Evolutionary conservation across 805 yeast species (phyloP).

Genomic region (Yarrowia deformans): DNA sequence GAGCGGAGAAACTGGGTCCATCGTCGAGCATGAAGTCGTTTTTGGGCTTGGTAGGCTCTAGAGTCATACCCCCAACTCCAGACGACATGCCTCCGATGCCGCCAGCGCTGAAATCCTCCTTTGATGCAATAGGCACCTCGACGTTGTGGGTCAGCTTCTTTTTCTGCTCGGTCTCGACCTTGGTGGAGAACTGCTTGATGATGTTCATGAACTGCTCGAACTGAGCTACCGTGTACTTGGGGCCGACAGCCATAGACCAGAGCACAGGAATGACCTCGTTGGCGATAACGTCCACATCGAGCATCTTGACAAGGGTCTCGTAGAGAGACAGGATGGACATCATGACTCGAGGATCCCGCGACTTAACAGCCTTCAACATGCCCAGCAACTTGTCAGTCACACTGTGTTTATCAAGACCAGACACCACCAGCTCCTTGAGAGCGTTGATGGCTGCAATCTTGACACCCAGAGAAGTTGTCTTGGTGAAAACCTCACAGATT

Average conservation of each 20-base stretch:
- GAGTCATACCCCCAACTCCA: not conserved
- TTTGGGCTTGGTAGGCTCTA: not conserved
- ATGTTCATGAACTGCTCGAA: slow-evolving; percentile 54
- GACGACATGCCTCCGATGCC: not conserved
- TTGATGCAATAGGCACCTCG: slow-evolving; percentile 9
- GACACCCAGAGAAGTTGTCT: slow-evolving; percentile 82
- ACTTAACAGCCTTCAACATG: slow-evolving; percentile 73
- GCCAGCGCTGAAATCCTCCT: not conserved
- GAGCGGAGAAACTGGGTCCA: not conserved
- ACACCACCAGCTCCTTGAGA: slow-evolving; percentile 55
- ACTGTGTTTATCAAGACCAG: slow-evolving; percentile 71
- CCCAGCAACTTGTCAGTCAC: slow-evolving; percentile 85
- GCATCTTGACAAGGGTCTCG: slow-evolving; percentile 49
- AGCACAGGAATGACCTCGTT: slow-evolving; percentile 62
- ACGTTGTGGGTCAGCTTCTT: slow-evolving; percentile 47
- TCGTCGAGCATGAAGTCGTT: slow-evolving; percentile 20
- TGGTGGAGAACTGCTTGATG: slow-evolving; percentile 54
- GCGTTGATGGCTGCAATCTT: slow-evolving; percentile 72
- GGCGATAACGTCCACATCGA: slow-evolving; percentile 61
- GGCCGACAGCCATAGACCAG: slow-evolving; percentile 59
- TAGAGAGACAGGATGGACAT: slow-evolving; percentile 58
- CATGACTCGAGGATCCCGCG: slow-evolving; percentile 73
- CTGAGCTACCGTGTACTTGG: slow-evolving; percentile 54
- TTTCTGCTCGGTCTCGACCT: slow-evolving; percentile 56
- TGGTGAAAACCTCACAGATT: slow-evolving; percentile 73